Conservation (phyloP, 805 yeast genomes). For the Saccharomycopsis selenospora region DNA sequence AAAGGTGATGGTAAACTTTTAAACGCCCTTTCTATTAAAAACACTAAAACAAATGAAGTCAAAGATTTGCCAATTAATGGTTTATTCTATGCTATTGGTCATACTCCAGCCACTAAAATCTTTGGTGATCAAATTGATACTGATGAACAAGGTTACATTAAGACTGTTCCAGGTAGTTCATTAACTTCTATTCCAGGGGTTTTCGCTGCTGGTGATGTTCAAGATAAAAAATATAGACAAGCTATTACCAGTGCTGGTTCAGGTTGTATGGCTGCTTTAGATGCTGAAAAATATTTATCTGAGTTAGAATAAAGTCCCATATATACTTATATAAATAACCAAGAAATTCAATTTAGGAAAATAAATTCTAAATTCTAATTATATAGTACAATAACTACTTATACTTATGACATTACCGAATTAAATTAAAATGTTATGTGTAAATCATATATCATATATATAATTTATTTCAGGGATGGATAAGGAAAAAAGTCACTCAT, state of each 20-base stretch:
- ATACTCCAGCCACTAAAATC: conserved; percentile 86
- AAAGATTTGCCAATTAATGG: conserved; percentile 76
- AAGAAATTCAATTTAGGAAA: too few relatives aligned
- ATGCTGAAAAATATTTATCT: conserved; percentile 77
- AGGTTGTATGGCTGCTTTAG: conserved; percentile 99
- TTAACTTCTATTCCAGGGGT: conserved; percentile 83
- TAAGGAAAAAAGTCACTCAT: too few relatives aligned
- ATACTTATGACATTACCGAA: too few relatives aligned
- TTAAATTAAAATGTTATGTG: too few relatives aligned
- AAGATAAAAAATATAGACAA: conserved; percentile 94
- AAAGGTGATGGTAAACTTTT: conserved; percentile 89
- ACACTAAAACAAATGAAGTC: conserved; percentile 64
- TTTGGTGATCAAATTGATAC: conserved; percentile 72
- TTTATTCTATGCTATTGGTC: conserved; percentile 96
- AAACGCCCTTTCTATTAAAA: conserved; percentile 53
- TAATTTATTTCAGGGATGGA: too few relatives aligned
- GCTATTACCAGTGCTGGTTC: conserved; percentile 99
- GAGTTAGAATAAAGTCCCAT: conserved; percentile 48
- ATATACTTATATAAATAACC: too few relatives aligned
- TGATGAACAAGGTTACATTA: conserved; percentile 82
- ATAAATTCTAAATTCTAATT: too few relatives aligned
- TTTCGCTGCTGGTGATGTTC: conserved; percentile 99
- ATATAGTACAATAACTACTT: too few relatives aligned
- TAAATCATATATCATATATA: too few relatives aligned
- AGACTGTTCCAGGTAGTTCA: conserved; percentile 85